These are phyloP conservation scores for Trichophyton benhamiae DNA, from an alignment of 2,329 filamentous ascomycete genomes.

Conservation along the genomic window DNA sequence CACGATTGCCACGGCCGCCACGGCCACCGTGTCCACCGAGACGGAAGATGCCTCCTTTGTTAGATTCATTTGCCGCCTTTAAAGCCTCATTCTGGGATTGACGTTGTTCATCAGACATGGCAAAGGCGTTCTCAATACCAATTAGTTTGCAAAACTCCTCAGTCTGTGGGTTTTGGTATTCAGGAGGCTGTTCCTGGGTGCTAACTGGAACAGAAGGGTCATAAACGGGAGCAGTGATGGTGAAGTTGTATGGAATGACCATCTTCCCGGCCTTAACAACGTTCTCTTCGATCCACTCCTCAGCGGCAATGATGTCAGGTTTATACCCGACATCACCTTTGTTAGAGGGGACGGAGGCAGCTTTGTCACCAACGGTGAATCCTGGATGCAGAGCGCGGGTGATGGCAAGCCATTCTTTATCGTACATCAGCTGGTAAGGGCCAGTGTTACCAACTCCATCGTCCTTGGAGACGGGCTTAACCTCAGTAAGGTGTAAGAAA, in stretches of 20 bases:
- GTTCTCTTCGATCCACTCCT: constrained; percentile 69
- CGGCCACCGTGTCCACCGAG: constrained; percentile 11
- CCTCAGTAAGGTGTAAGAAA: constrained; percentile 67
- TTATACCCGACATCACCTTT: constrained; percentile 57
- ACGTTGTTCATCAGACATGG: constrained; percentile 60
- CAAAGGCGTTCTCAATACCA: constrained; percentile 63
- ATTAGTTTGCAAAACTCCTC: constrained; percentile 66
- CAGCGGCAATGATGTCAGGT: constrained; percentile 55
- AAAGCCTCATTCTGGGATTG: constrained; percentile 26
- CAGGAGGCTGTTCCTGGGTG: constrained; percentile 53
- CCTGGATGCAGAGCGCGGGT: constrained; percentile 63
- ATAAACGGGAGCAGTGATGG: constrained; percentile 60
- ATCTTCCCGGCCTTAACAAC: constrained; percentile 52
- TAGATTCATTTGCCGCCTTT: constrained; percentile 11
- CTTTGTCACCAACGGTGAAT: constrained; percentile 51
- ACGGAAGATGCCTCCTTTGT: not conserved
- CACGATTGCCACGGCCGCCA: constrained; percentile 9
- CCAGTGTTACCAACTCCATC: constrained; percentile 18
- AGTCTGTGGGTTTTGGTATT: constrained; percentile 84
- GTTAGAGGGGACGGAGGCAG: constrained; percentile 44
- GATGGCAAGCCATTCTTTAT: constrained; percentile 92
- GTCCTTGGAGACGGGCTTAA: constrained; percentile 39
- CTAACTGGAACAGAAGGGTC: constrained; percentile 45
- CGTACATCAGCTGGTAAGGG: constrained; percentile 60
- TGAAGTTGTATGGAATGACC: constrained; percentile 65